These are phyloP conservation scores for Baorangia bicolor DNA, from an alignment of 768 basidiomycete genomes.

Conservation along the genomic window DNA sequence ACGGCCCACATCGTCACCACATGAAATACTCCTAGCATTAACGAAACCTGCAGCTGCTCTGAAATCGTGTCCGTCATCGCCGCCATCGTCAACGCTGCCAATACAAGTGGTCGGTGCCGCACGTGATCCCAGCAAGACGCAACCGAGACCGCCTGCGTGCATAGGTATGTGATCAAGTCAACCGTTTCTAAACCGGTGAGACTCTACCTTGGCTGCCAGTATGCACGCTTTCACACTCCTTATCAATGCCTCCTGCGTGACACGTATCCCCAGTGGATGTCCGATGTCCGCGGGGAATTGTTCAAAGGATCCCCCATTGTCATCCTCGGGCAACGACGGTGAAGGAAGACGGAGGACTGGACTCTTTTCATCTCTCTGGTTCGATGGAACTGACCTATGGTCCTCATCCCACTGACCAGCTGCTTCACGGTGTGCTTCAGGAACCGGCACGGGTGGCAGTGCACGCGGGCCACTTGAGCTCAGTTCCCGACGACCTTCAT, in stretches of 20 bases:
- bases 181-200: neutral
- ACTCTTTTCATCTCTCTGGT: conserved; percentile 10
- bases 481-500: conserved; percentile 10
- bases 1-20: conserved; percentile 28
- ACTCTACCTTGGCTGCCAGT: conserved; percentile 36
- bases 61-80: conserved; percentile 48
- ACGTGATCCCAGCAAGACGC: conserved; percentile 21
- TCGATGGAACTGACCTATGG: neutral
- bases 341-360: conserved; percentile 18
- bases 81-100: conserved; percentile 32
- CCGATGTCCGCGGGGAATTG: neutral
- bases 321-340: neutral
- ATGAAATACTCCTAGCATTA: conserved; percentile 42
- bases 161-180: neutral
- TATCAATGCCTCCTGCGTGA: conserved; percentile 21
- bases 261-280: conserved; percentile 3
- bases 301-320: neutral
- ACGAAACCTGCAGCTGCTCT: conserved; percentile 38
- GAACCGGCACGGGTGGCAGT: conserved; percentile 14
- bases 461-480: conserved; percentile 12
- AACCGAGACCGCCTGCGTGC: conserved; percentile 26
- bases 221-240: conserved; percentile 37
- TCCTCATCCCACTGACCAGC: neutral
- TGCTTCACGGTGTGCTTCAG: conserved; percentile 7
- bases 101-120: conserved; percentile 26